These are phyloP conservation scores for Aspergillus vadensis DNA, from an alignment of 2,329 filamentous ascomycete species.

Conservation along the genomic window DNA sequence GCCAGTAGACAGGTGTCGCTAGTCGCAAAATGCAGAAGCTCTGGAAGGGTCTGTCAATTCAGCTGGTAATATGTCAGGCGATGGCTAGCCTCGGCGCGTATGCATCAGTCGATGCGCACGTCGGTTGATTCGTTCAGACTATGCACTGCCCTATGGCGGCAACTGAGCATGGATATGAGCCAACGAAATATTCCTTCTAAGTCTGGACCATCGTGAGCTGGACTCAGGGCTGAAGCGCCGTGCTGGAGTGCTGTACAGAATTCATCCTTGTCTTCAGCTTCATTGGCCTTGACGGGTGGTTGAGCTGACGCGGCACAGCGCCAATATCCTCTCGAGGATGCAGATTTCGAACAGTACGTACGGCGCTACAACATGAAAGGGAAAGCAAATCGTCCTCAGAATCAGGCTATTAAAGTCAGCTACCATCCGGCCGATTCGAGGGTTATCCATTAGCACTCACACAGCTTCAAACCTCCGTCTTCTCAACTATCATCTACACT, in stretches of 20 bases:
- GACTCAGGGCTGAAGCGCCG: background rate
- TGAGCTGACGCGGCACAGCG: background rate
- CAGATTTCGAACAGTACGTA: background rate
- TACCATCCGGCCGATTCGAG: background rate
- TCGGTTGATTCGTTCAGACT: background rate
- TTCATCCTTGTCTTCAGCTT: background rate
- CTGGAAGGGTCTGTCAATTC: background rate
- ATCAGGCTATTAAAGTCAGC: background rate
- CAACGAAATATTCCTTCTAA: background rate
- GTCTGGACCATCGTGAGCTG: background rate
- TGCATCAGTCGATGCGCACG: background rate
- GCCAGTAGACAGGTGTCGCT: background rate
- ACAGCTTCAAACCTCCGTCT: background rate
- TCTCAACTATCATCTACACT: background rate
- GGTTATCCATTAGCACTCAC: background rate
- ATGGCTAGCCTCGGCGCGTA: background rate
- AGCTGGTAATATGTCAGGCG: background rate
- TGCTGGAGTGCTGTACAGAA: background rate
- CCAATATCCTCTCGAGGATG: background rate
- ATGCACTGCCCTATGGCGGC: background rate
- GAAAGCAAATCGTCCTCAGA: background rate
- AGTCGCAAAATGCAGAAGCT: background rate
- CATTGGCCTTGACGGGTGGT: background rate
- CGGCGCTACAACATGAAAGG: background rate
- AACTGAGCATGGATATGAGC: background rate